These are phyloP conservation scores for Vaucheria bursata DNA, from an alignment of 352 stramenopile species.

Conservation along the genomic window DNA sequence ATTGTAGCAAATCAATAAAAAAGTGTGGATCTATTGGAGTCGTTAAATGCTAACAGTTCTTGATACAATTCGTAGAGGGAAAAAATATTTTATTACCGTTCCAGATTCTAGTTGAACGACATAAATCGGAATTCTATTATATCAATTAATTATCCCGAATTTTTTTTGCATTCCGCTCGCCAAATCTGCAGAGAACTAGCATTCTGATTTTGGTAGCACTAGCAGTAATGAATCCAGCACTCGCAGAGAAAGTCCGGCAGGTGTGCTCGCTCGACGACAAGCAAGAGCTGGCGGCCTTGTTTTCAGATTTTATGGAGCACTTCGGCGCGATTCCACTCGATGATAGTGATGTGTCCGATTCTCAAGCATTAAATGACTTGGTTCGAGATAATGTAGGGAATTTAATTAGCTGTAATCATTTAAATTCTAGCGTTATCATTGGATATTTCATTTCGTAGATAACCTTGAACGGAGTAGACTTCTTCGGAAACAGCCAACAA, in stretches of 20 bases:
- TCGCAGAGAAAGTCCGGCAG: neutral
- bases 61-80: too few species aligned
- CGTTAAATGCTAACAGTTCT: too few species aligned
- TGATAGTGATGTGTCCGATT: conserved; percentile 41
- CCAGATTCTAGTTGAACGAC: too few species aligned
- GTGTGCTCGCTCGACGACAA: neutral
- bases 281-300: conserved; percentile 2
- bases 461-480: conserved; percentile 42
- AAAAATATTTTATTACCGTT: too few species aligned
- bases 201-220: too few species aligned
- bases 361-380: conserved; percentile 48
- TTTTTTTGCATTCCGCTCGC: too few species aligned
- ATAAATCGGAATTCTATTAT: too few species aligned
- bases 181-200: too few species aligned
- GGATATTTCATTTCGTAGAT: conserved; percentile 15
- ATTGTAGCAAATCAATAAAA: too few species aligned
- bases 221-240: conserved; percentile 3
- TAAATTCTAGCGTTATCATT: neutral
- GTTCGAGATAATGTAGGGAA: conserved; percentile 44
- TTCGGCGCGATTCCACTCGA: conserved; percentile 44
- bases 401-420: neutral
- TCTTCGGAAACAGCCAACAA: conserved; percentile 36
- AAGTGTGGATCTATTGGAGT: too few species aligned
- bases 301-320: conserved; percentile 40
- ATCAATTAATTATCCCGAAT: too few species aligned